Evolutionary conservation across 371 early-diverging fungal species (phyloP).

Genomic region (Funneliformis caledonium): DNA sequence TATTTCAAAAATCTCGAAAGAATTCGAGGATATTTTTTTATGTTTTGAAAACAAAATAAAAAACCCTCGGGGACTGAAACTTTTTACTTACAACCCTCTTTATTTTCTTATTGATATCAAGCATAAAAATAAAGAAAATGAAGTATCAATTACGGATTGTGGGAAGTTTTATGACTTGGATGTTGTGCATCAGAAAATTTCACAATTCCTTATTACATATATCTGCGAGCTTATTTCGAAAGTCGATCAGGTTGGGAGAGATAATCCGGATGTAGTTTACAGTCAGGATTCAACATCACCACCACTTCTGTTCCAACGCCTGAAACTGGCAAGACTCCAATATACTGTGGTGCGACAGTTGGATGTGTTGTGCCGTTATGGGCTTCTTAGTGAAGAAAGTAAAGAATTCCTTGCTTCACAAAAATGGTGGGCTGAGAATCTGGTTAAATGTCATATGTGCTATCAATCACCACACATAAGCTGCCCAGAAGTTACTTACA

Average conservation of each 20-base stretch:
- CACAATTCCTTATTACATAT: neutral
- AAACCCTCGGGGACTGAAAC: neutral
- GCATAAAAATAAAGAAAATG: neutral
- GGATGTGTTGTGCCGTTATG: neutral
- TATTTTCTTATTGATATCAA: neutral
- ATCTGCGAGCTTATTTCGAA: neutral
- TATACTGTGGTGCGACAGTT: conserved; percentile 10
- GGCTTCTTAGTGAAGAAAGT: conserved; percentile 7
- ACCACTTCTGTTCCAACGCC: neutral
- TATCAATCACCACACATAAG: conserved; percentile 1
- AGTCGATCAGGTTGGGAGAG: neutral
- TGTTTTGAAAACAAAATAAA: neutral
- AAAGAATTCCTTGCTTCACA: neutral
- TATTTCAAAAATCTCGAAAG: neutral
- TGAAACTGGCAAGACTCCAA: neutral
- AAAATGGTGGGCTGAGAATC: conserved; percentile 14
- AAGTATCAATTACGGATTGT: neutral
- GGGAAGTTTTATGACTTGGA: neutral
- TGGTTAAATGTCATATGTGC: conserved; percentile 17
- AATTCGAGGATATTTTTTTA: conserved; percentile 14
- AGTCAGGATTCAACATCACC: neutral
- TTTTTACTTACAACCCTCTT: conserved; percentile 5
- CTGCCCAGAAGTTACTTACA: conserved; percentile 7
- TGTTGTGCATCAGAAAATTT: neutral
- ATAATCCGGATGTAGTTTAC: conserved; percentile 4